Conservation (phyloP, 2,329 filamentous ascomycete species). For the Aspergillus proliferans region DNA sequence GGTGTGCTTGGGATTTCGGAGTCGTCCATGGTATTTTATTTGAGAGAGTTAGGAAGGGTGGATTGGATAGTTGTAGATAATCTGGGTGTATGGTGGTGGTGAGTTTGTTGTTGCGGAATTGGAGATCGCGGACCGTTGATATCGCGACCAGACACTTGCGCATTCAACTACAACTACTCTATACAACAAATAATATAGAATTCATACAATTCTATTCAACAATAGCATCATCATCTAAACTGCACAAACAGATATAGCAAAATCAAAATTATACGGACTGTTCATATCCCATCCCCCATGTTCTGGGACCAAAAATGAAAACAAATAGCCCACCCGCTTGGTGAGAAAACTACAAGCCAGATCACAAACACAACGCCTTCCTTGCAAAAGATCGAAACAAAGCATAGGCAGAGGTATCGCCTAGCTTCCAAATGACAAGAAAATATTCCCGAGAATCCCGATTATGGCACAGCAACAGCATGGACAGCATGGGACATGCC, state of each 20-base stretch:
- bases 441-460: constrained; percentile 3
- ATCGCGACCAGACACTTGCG: no score
- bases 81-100: not conserved
- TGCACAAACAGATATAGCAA: no score
- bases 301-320: no score
- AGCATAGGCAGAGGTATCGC: constrained; percentile 7
- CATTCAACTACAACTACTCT: no score
- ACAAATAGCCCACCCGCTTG: not conserved
- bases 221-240: no score
- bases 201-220: no score
- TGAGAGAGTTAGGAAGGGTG: not conserved
- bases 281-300: no score
- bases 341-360: constrained; percentile 10
- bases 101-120: not conserved
- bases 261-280: no score
- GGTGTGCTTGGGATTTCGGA: constrained; percentile 12
- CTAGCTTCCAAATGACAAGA: constrained; percentile 4
- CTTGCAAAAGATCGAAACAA: constrained; percentile 13
- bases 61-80: not conserved
- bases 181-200: no score
- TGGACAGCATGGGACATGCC: not conserved
- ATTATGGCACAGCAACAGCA: not conserved
- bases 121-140: not conserved
- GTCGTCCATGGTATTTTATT: not conserved
- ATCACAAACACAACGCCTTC: constrained; percentile 13